A percentile compares a stretch with the other conserved stretches of the same genome.
Evolutionary conservation across 306 rosid genomes (phyloP).

Genomic region (Cucurbita moschata): DNA sequence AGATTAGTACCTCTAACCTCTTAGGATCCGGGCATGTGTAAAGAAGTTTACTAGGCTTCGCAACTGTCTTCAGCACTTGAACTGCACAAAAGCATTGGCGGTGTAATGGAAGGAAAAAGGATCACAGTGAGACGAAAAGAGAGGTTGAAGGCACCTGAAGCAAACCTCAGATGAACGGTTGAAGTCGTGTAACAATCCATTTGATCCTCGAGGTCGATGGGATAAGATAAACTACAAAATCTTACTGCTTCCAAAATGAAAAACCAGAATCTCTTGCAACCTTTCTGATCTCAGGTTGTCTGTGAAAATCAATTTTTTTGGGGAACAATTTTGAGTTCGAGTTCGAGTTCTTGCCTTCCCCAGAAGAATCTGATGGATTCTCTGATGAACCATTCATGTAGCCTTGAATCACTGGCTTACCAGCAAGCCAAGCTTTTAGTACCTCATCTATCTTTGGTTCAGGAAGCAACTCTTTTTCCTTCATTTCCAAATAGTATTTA

Average conservation of each 20-base stretch:
- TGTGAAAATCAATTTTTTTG: slow-evolving; percentile 31
- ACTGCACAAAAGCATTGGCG: not conserved
- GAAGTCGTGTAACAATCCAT: not conserved
- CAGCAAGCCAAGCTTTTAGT: slow-evolving; percentile 65
- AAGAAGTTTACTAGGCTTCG: too few relatives aligned
- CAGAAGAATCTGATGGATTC: slow-evolving; percentile 13
- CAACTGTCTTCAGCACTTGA: not conserved
- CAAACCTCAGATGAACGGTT: not conserved
- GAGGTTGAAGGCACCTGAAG: not conserved
- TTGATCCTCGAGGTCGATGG: not conserved
- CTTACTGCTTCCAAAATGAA: slow-evolving; percentile 65
- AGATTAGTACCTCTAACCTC: not conserved
- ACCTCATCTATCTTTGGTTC: slow-evolving; percentile 64
- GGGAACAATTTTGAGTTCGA: slow-evolving; percentile 12
- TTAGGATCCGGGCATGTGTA: not conserved
- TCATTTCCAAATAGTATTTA: slow-evolving; percentile 69
- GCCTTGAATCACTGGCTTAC: slow-evolving; percentile 21
- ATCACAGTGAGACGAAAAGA: not conserved
- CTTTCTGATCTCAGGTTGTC: slow-evolving; percentile 46
- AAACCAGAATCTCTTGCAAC: slow-evolving; percentile 52
- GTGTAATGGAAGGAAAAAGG: not conserved
- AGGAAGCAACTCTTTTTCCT: slow-evolving; percentile 51
- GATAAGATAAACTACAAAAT: not conserved
- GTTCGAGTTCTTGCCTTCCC: slow-evolving; percentile 18
- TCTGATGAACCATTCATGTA: not conserved